These are phyloP conservation scores for Saturnispora saitoi DNA, from an alignment of 805 yeast genomes.

Conservation along the genomic window DNA sequence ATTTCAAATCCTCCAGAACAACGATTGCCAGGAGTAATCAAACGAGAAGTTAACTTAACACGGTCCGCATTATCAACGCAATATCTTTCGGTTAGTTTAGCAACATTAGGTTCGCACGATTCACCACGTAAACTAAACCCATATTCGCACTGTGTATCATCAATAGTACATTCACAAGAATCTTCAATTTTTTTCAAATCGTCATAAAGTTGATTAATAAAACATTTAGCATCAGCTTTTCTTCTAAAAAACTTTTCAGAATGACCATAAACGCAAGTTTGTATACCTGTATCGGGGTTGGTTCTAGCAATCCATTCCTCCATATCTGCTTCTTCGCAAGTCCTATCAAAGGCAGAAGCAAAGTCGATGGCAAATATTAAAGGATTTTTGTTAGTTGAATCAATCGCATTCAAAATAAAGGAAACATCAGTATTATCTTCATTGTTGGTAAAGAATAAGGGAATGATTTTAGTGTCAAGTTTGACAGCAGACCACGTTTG, in stretches of 20 bases:
- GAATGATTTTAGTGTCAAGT: conserved; percentile 33
- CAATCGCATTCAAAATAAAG: conserved; percentile 43
- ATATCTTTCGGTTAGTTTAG: conserved; percentile 12
- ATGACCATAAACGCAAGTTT: conserved; percentile 61
- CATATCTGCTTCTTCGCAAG: conserved; percentile 44
- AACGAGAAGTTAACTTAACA: conserved; percentile 19
- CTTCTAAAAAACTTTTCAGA: conserved; percentile 56
- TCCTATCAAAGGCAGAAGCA: conserved; percentile 40
- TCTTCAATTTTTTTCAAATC: conserved; percentile 42
- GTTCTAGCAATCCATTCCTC: conserved; percentile 56
- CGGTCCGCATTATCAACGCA: conserved; percentile 18
- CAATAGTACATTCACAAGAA: conserved; percentile 53
- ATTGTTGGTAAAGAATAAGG: conserved; percentile 32
- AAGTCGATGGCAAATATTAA: conserved; percentile 43
- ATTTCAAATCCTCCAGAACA: conserved; percentile 22
- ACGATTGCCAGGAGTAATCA: conserved; percentile 22
- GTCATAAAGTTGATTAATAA: conserved; percentile 38
- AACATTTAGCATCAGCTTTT: conserved; percentile 56
- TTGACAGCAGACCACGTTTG: conserved; percentile 46
- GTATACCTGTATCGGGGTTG: conserved; percentile 24
- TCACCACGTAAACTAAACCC: conserved; percentile 38
- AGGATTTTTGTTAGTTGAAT: conserved; percentile 11
- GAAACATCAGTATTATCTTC: conserved; percentile 62
- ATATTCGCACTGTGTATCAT: conserved; percentile 63
- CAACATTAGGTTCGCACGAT: conserved; percentile 35